Evolutionary conservation across 768 basidiomycete genomes (phyloP).

Genomic region (Tephrocybe rancida): DNA sequence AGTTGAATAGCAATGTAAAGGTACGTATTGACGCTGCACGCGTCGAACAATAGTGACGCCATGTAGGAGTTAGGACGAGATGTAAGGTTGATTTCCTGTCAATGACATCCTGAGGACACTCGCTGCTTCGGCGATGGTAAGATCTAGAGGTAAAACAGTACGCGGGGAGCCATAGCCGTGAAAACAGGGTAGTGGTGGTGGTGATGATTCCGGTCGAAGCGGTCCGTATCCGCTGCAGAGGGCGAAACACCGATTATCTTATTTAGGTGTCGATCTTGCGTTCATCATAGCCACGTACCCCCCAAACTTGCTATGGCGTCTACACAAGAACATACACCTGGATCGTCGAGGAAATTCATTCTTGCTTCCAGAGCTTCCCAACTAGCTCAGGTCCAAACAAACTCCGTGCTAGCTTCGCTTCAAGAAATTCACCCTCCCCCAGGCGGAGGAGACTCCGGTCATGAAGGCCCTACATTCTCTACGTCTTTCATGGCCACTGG

Average conservation of each 20-base stretch:
- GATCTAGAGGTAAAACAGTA: too few relatives aligned
- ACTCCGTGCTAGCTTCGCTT: slow-evolving; percentile 72
- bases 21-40: slow-evolving; percentile 5
- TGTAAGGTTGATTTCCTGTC: too few relatives aligned
- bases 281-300: too few relatives aligned
- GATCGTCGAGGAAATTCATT: slow-evolving; percentile 51
- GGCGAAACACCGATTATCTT: too few relatives aligned
- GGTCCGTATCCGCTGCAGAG: too few relatives aligned
- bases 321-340: slow-evolving; percentile 2
- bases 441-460: slow-evolving; percentile 29
- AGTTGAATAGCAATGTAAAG: neutral
- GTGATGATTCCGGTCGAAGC: too few relatives aligned
- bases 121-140: too few relatives aligned
- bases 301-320: slow-evolving; percentile 17
- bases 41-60: too few relatives aligned
- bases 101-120: too few relatives aligned
- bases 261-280: too few relatives aligned
- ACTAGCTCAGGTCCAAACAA: slow-evolving; percentile 89
- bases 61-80: neutral
- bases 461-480: slow-evolving; percentile 37
- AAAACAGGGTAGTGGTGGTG: too few relatives aligned
- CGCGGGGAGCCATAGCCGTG: too few relatives aligned
- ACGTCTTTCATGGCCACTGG: slow-evolving; percentile 62
- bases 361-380: slow-evolving; percentile 88
- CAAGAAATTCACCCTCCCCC: slow-evolving; percentile 53